Base-by-base conservation (phyloP, 1,284 basidiomycete genomes). In the Microbotryomycetes sp. region DNA sequence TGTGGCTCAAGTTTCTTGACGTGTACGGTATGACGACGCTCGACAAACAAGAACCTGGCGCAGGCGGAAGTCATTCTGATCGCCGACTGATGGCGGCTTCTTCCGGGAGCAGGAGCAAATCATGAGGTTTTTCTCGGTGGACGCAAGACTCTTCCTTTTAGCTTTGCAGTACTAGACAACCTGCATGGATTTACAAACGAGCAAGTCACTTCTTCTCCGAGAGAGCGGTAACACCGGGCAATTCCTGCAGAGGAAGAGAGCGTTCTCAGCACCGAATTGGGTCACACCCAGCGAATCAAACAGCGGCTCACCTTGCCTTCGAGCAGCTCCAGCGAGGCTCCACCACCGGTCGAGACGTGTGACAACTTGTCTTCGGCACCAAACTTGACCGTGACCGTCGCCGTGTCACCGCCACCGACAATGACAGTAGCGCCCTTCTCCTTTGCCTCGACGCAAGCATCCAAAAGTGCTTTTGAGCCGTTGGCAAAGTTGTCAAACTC, bases 271-370 rank as follows among this genome's bases (percentile, higher is more conserved):
- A n/a, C n/a, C n/a, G n/a, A n/a, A 30, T 15, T 13, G 18, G 23
- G 3, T 16, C 16, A 24, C 24, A 26, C 2, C 2, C 2, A 9
- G 16, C 16, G 30, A 2, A 49, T 48, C 21, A 26, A 3, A 18
- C 7, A 21, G 15, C 23, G n/a, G 71, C 80, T 72, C 69, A 88
- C 89, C 85, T 97, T 97, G 78, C 94, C 94, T 80, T 97, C 93
- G 67, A 97, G 82, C 54, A 97, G 83, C 77, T 97, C 93, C 65
- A 98, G 83, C 74, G 86, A 89, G 50, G 94, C 94, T 70, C 94
- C 94, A 68, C 96, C 96, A 68, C 96, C 94, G 48, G 94, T 98
- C 73, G 88, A 91, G 73, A 97, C 91, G 78, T 98, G 94, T 77
- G 88, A 92, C 69, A 98, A 81, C 75, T 90, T 86, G 71, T 88